A percentile compares a stretch with the other conserved stretches of the same genome.
phyloP scores from a whole-genome alignment of 169 alveolate genomes.

The Plasmodium vinckei region DNA sequence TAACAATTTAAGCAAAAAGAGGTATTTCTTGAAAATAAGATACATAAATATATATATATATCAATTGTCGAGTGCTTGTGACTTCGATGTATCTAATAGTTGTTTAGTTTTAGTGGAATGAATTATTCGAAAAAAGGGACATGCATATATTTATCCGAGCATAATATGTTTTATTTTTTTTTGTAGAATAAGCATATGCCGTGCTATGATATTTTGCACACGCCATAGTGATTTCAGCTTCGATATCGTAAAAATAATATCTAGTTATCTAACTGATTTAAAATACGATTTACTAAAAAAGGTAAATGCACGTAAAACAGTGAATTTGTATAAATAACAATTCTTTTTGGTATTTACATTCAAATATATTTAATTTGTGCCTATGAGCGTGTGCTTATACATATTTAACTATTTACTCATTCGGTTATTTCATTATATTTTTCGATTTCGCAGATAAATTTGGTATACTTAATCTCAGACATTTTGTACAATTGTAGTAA shows the following conservation, averaged over 20 bases:
- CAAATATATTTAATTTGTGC: neutral
- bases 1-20: conserved; percentile 51
- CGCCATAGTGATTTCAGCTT: conserved; percentile 68
- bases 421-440: neutral
- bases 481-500: conserved; percentile 80
- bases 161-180: neutral
- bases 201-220: conserved; percentile 76
- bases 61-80: neutral
- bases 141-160: neutral
- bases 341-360: neutral
- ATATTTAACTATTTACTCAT: neutral
- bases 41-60: conserved; percentile 1
- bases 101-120: neutral
- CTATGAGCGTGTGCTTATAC: neutral
- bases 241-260: conserved; percentile 49
- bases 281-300: conserved; percentile 68
- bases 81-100: neutral
- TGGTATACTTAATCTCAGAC: conserved; percentile 82
- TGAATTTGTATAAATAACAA: neutral
- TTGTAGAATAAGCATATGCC: conserved; percentile 71
- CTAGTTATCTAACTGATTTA: conserved; percentile 43
- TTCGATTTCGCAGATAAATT: conserved; percentile 74
- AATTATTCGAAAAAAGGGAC: neutral
- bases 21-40: conserved; percentile 6
- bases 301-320: conserved; percentile 13